Base-by-base conservation (phyloP, 1,284 basidiomycete genomes). In the Cerrena zonata region DNA sequence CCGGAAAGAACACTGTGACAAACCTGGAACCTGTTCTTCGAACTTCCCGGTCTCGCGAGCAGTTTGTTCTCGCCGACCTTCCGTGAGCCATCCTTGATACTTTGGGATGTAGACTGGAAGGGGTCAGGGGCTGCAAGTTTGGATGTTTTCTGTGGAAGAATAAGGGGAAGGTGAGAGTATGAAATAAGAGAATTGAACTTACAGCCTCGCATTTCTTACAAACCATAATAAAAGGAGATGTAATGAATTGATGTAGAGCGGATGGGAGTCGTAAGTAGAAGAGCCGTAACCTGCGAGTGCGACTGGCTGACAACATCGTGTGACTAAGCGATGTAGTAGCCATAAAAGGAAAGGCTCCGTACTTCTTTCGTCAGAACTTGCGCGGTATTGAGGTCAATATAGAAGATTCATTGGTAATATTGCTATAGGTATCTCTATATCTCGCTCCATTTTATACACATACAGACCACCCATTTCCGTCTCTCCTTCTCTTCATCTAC, bases 51-150 rank as follows among this genome's bases (percentile, higher is more conserved):
- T 48, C 82, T 75, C 50, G 74, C 72, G 43, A 89, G 70, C 24
- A 91, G 77, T 71, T 91, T 91, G 73, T 90, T 91, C 73, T 89
- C 89, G 26, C 65, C 65, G 43, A 91, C 77, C 66, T 80, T 90
- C 57, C 89, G 79, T 22, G 81, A 79, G 47, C 88, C 87, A 21
- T 86, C 82, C 69, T 86, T 89, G 69, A 89, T 84, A 57, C 80
- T 79, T 51, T 71, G 69, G 2, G 84, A 84, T 45, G 84, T 84
- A 12, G 85, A 76, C 39, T 76, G 78, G 69, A 89, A 90, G 26
- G 87, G 87, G 68, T 90, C 87, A 48, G 87, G 87, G 2, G 87
- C 87, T 49, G 87, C 87, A 45, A 90, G 73, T 65, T 86, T 87
- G 52, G 86, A 88, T 51, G 86, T 78, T 86, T 89, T 89, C 85